Conservation (phyloP, 176 grass and related monocot genomes). For the Bromus sterilis region DNA sequence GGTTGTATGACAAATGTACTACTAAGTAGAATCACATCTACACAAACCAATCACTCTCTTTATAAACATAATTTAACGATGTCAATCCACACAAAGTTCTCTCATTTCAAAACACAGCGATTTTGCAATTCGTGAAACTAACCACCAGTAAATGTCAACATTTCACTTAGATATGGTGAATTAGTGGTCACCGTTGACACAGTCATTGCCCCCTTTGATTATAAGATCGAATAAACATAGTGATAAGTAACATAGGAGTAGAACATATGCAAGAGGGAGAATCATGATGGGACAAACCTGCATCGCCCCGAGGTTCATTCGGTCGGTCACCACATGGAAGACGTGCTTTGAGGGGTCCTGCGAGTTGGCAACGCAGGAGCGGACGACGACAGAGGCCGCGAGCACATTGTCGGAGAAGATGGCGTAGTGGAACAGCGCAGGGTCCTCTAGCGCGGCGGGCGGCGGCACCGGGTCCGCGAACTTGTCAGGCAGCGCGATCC, state of each 20-base stretch:
- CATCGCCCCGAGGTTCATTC: slow-evolving; percentile 99
- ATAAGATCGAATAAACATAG: background rate
- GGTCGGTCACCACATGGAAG: slow-evolving; percentile 94
- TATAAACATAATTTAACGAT: background rate
- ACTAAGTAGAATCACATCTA: background rate
- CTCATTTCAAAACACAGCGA: background rate
- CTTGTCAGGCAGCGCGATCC: slow-evolving; percentile 52
- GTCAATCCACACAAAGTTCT: background rate
- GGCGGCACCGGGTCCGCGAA: slow-evolving; percentile 55
- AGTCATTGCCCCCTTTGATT: no score
- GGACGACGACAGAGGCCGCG: slow-evolving; percentile 87
- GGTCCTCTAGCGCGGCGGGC: slow-evolving; percentile 58
- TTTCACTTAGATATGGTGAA: background rate
- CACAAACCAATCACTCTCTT: background rate
- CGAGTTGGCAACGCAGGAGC: slow-evolving; percentile 79
- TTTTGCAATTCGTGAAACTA: background rate
- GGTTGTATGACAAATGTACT: background rate
- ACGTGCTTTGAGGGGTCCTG: slow-evolving; percentile 68
- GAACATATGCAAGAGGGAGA: background rate
- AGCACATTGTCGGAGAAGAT: slow-evolving; percentile 99
- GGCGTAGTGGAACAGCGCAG: slow-evolving; percentile 83
- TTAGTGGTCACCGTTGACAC: background rate
- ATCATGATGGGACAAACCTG: slow-evolving; percentile 46
- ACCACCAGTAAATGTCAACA: background rate
- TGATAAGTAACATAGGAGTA: background rate